Conservation (phyloP, 1,139 yeast species). For the Hemisphaericaspora lyxosophila region DNA sequence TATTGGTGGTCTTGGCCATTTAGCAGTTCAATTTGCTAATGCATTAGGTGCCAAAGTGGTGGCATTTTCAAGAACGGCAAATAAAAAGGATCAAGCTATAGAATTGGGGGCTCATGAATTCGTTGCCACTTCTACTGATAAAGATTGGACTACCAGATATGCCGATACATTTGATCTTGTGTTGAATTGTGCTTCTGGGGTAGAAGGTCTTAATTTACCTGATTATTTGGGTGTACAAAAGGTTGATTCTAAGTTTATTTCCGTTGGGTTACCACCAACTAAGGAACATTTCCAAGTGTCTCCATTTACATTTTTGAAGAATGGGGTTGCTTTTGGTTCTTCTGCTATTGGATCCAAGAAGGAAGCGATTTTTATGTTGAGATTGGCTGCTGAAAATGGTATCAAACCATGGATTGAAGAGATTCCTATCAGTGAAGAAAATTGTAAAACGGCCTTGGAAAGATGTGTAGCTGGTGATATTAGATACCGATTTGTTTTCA, state of each 20-base stretch:
- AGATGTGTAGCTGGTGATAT: conserved; percentile 50
- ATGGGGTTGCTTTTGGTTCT: conserved; percentile 33
- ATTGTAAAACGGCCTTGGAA: conserved; percentile 29
- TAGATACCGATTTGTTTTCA: conserved; percentile 62
- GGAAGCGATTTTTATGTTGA: conserved; percentile 39
- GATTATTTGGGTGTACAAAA: conserved; percentile 33
- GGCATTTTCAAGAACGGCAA: conserved; percentile 38
- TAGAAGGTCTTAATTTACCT: conserved; percentile 33
- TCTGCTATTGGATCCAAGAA: conserved; percentile 37
- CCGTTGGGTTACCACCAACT: conserved; percentile 53
- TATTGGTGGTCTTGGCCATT: conserved; percentile 48
- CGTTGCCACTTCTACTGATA: conserved; percentile 40
- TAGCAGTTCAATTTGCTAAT: conserved; percentile 41
- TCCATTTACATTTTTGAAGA: conserved; percentile 28
- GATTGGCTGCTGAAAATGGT: conserved; percentile 38
- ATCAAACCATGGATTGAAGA: conserved; percentile 46
- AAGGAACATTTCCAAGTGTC: conserved; percentile 26
- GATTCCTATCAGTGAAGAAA: conserved; percentile 36
- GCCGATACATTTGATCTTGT: conserved; percentile 45
- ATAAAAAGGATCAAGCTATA: conserved; percentile 37
- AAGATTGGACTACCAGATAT: conserved; percentile 31
- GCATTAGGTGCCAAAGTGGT: conserved; percentile 44
- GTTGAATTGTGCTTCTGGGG: conserved; percentile 48
- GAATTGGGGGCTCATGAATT: conserved; percentile 41
- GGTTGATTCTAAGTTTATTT: conserved; percentile 49